Base-by-base conservation (phyloP, 2,329 filamentous ascomycete species). In the Ambrosiella xylebori region DNA sequence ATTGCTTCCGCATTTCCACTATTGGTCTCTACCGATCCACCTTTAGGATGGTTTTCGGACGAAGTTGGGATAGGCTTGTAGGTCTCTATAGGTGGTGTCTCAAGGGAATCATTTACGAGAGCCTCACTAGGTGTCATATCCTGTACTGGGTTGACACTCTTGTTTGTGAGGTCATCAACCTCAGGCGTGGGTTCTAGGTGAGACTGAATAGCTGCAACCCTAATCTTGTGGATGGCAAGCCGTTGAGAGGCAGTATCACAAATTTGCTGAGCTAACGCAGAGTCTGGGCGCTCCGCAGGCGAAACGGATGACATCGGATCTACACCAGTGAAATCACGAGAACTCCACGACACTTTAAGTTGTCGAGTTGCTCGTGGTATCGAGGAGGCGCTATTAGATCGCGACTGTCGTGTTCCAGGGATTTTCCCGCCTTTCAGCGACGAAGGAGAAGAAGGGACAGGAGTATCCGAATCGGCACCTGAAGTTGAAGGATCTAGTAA, bases 311-410 rank as follows among this genome's bases (percentile, higher is more conserved):
- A 27, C n/a, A 15, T 40, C 11, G 17, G 44, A 40, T 51, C 45
- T 67, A 69, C 70, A 44, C 72, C 70, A 6, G 72, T 70, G 62
- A 79, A 74, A 56, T 79, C 76, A 27, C 70, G 71, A 5, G 76
- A 72, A 62, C 71, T 78, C 76, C 76, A 79, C 9, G 74, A 77
- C 2, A 70, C 68, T 47, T 76, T 70, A 59, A 78, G 74, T 0
- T 69, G 68, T 12, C 75, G 71, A n/a, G 73, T 74, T 1, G 70
- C 72, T 8, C 74, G 74, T 17, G 77, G 76, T 3, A 79, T 66
- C 41, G 56, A 57, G 11, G 56, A 52, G 2, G 27, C 45, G 70
- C 67, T 93, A 95, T 53, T 57, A 6, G 56, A 57, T 12, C 47
- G 47, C 6, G 56, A 37, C 27, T 35, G 47, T 8, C 56, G 37